A percentile compares a stretch with the other conserved stretches of the same genome.
phyloP scores from a whole-genome alignment of 2,329 filamentous ascomycete species.

The Zymoseptoria crescenta region DNA sequence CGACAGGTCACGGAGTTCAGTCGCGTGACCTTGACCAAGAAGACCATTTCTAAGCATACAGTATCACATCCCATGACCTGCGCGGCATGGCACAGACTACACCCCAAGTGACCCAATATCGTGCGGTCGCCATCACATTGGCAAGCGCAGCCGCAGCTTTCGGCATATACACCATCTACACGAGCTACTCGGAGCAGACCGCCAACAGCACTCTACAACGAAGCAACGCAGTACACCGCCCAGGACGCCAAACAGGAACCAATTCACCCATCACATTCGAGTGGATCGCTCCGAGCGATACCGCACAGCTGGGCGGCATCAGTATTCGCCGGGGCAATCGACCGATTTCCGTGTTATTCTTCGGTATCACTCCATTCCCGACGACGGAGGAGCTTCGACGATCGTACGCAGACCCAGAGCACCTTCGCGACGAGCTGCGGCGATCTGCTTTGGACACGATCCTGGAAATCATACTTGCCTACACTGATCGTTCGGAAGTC shows the following conservation, averaged over 20 bases:
- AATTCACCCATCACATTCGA: background rate
- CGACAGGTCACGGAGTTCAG: background rate
- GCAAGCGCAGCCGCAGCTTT: slow-evolving; percentile 51
- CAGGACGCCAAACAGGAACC: slow-evolving; percentile 6
- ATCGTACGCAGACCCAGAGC: background rate
- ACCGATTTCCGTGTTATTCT: background rate
- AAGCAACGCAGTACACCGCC: slow-evolving; percentile 18
- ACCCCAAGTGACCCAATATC: slow-evolving; percentile 27
- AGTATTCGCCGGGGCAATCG: slow-evolving; percentile 7
- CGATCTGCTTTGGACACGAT: background rate
- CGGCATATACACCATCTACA: slow-evolving; percentile 52
- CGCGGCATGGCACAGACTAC: slow-evolving; percentile 15
- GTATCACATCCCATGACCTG: slow-evolving; percentile 8
- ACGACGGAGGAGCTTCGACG: background rate
- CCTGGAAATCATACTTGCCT: background rate
- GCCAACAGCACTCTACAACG: slow-evolving; percentile 11
- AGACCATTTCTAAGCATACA: background rate
- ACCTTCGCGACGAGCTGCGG: background rate
- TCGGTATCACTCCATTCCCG: slow-evolving; percentile 8
- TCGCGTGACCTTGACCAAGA: background rate
- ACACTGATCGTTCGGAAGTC: background rate
- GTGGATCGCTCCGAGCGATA: slow-evolving; percentile 6
- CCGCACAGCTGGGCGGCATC: slow-evolving; percentile 12
- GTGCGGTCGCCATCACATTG: slow-evolving; percentile 48
- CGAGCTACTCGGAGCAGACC: slow-evolving; percentile 3